These are phyloP conservation scores for Saccharomycopsis sp. DNA, from an alignment of 805 yeast species.

Conservation along the genomic window DNA sequence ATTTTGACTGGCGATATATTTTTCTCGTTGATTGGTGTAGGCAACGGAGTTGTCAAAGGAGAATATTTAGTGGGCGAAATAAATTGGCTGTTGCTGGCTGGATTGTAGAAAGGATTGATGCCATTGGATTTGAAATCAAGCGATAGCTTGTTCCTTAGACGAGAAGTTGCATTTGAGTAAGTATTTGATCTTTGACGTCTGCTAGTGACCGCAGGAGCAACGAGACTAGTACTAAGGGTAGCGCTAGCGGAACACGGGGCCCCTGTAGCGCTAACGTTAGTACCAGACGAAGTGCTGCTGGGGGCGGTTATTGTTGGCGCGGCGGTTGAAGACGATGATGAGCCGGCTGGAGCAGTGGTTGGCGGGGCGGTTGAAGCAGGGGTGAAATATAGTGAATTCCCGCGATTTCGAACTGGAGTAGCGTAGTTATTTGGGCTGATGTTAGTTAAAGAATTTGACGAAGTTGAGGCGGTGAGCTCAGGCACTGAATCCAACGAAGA, in stretches of 20 bases:
- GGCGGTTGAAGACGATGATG: neutral
- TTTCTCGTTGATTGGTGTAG: neutral
- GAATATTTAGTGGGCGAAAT: constrained; percentile 12
- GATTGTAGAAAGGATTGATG: constrained; percentile 18
- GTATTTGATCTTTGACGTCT: constrained; percentile 8
- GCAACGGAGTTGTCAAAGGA: constrained; percentile 3
- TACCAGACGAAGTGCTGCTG: no score
- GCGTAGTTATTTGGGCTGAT: neutral
- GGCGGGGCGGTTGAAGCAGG: constrained; percentile 11
- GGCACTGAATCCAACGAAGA: constrained; percentile 19
- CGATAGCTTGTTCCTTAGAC: constrained; percentile 1
- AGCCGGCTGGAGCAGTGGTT: no score
- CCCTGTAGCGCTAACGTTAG: neutral
- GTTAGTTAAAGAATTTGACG: constrained; percentile 8
- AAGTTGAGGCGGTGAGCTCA: constrained; percentile 12
- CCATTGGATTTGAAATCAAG: constrained; percentile 3
- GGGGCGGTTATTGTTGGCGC: no score
- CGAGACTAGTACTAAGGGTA: neutral
- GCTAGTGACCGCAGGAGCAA: neutral
- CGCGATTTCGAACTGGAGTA: constrained; percentile 9
- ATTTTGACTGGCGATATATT: constrained; percentile 2
- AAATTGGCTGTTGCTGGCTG: neutral
- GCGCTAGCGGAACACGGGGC: no score
- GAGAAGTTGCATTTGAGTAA: neutral
- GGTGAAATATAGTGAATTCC: constrained; percentile 18